Evolutionary conservation across 805 yeast genomes (phyloP), one percentile per base, ranked within the genome.

Genomic region (Yarrowia phangngaensis): DNA sequence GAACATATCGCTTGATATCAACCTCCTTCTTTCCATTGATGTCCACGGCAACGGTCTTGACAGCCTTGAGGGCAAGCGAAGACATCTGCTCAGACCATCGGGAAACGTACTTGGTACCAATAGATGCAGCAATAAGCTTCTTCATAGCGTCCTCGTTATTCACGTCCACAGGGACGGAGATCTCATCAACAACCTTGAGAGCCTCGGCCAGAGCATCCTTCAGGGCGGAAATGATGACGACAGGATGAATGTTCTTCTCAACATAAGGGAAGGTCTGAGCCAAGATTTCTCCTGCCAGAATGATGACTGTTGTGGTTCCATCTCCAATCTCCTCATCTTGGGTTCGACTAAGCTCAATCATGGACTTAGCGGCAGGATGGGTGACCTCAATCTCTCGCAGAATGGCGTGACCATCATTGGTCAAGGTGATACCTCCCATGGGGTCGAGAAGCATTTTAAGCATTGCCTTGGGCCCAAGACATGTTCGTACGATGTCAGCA

Each of bases 301-400:
- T 90, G 61, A 92, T 92, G 49, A 92, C 99, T 7, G 96, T 83
- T 19, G 99, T 92, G 53, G 99, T 89, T 54, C 97, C 97, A 62
- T 92, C 99, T 51, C 99, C 99, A 50, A 79, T 98, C 70, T 90
- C 98, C 70, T 90, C 98, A 64, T 90, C 98, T 70, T 90, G 97
- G 6, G 98, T 89, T 70, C 98, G 79, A 60, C 92, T 80, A 56
- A 92, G 76, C 69, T 92, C 98, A 62, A 92, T 84, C 97, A 92
- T 92, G 23, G 95, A 84, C 69, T 92, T 92, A 36, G 99, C 99
- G 4, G 98, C 99, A 8, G 99, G 98, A 65, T 92, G 98, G 4
- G 96, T 88, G n/a, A 69, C 72, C 64, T 90, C 97, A 58, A 92
- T 92, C 65, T 92, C 99, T 63, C 99, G 79, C 58, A 92, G 72